A percentile compares a stretch with the other conserved stretches of the same genome.
These are phyloP conservation scores for Trichophyton simii DNA, from an alignment of 2,329 filamentous ascomycete genomes.

Conservation along the genomic window DNA sequence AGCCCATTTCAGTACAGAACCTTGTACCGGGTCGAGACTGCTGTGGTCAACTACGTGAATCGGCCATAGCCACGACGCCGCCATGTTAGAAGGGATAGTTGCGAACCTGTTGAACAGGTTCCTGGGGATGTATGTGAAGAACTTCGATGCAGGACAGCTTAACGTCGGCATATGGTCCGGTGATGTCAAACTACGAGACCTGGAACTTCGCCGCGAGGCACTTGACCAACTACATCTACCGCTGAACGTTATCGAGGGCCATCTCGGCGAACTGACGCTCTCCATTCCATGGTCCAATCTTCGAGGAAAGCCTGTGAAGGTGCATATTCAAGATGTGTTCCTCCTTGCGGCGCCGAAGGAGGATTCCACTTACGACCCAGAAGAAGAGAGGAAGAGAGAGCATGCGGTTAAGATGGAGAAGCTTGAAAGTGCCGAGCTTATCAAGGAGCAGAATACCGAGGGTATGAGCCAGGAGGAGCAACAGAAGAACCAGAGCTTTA, in stretches of 20 bases:
- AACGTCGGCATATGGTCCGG: conserved; percentile 99
- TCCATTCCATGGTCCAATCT: conserved; percentile 97
- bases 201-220: conserved; percentile 86
- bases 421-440: conserved; percentile 84
- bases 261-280: conserved; percentile 81
- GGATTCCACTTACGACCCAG: conserved; percentile 82
- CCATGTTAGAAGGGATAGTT: conserved; percentile 92
- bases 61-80: conserved; percentile 39
- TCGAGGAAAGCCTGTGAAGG: conserved; percentile 81
- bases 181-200: conserved; percentile 86
- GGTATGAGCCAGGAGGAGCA: conserved; percentile 91
- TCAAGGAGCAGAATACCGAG: conserved; percentile 85
- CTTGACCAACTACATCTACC: conserved; percentile 94
- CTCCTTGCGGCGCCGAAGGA: conserved; percentile 89
- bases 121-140: conserved; percentile 99
- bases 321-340: conserved; percentile 95
- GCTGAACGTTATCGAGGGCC: conserved; percentile 90
- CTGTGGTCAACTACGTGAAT: conserved; percentile 79
- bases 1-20: not conserved
- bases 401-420: conserved; percentile 98
- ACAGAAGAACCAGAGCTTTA: conserved; percentile 96
- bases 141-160: conserved; percentile 94
- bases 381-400: conserved; percentile 75
- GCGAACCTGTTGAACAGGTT: conserved; percentile 97
- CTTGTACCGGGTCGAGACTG: conserved; percentile 41